Evolutionary conservation across 2,329 filamentous ascomycete genomes (phyloP).

Genomic region (Fusarium pseudoanthophilum): DNA sequence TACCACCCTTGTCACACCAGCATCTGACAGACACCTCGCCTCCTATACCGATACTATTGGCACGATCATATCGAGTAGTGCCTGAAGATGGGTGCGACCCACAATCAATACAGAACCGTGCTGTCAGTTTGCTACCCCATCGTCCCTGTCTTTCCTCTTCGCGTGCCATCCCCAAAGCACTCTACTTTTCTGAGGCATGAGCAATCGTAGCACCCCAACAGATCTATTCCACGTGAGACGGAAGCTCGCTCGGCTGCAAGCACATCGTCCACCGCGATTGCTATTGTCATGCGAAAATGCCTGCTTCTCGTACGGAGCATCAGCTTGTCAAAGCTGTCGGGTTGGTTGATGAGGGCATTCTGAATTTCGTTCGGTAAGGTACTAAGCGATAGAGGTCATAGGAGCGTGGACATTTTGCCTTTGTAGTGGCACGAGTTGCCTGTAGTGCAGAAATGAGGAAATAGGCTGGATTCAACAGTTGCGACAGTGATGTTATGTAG

Average conservation of each 20-base stretch:
- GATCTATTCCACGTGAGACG: background rate
- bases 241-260: background rate
- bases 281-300: background rate
- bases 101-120: background rate
- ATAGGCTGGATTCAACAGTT: background rate
- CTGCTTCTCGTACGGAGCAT: background rate
- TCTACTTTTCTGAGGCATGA: background rate
- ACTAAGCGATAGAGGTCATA: background rate
- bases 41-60: fast-evolving
- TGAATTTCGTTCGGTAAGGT: background rate
- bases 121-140: background rate
- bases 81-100: background rate
- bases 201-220: background rate
- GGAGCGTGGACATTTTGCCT: background rate
- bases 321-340: background rate
- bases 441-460: background rate
- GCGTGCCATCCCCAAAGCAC: background rate
- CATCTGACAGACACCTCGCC: background rate
- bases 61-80: background rate
- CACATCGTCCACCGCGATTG: background rate
- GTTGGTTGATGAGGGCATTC: background rate
- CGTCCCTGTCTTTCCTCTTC: background rate
- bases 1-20: background rate
- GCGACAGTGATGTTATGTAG: background rate
- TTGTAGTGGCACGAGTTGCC: background rate